Conservation (phyloP, 108 stramenopile genomes). For the Nitzschia putrida region DNA sequence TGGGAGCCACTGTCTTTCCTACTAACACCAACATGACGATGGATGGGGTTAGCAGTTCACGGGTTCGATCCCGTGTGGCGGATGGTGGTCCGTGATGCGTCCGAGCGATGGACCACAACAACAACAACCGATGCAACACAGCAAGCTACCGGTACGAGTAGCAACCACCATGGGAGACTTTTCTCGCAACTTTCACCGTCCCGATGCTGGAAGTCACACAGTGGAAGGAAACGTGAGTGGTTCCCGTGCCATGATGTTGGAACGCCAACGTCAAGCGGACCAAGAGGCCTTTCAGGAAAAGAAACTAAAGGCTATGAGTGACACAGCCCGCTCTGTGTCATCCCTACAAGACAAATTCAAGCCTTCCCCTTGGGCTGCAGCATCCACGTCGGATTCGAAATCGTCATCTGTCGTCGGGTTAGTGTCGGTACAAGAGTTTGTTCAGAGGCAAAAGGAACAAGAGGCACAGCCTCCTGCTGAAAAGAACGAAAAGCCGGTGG, state of each 20-base stretch:
- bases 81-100: too few species aligned
- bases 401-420: conserved; percentile 53
- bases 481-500: conserved; percentile 10
- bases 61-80: too few species aligned
- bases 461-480: conserved; percentile 29
- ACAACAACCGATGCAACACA: too few species aligned
- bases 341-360: conserved; percentile 32
- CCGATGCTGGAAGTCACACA: conserved; percentile 78
- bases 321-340: conserved; percentile 37
- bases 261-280: conserved; percentile 68
- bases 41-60: too few species aligned
- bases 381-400: conserved; percentile 39
- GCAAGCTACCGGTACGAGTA: too few species aligned
- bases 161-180: conserved; percentile 75
- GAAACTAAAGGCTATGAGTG: conserved; percentile 33
- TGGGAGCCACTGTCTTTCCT: conserved; percentile 21
- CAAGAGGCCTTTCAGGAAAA: conserved; percentile 75
- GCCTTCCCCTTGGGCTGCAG: conserved; percentile 46
- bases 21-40: too few species aligned
- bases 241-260: conserved; percentile 68
- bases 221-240: conserved; percentile 89
- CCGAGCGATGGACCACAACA: too few species aligned
- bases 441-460: conserved; percentile 46
- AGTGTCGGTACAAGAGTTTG: conserved; percentile 84
- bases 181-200: conserved; percentile 71